Percentiles rank a stretch among this genome's conserved stretches.
Evolutionary conservation across 108 stramenopile species (phyloP).

Genomic region (Bacterosira constricta): DNA sequence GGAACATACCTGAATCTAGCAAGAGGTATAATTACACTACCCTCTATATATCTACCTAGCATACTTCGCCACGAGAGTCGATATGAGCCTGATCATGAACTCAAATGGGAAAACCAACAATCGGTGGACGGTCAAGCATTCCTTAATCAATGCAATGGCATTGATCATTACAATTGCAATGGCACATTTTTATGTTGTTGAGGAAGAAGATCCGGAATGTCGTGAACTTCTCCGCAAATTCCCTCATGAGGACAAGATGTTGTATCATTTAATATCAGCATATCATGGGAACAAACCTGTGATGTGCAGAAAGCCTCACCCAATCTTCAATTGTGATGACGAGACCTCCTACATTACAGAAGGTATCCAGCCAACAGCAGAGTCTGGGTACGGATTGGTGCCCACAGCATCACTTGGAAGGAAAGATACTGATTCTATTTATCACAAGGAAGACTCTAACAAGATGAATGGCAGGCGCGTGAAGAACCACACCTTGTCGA

Average conservation of each 20-base stretch:
- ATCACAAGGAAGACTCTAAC: slow-evolving; percentile 8
- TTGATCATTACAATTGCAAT: background rate
- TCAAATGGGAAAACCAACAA: background rate
- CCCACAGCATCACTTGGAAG: background rate
- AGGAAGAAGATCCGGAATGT: background rate
- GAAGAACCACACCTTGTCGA: background rate
- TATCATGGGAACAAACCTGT: slow-evolving; percentile 1
- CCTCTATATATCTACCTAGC: background rate
- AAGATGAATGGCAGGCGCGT: background rate
- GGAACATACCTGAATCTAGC: background rate
- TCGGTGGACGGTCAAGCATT: slow-evolving; percentile 3
- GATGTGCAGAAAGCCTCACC: background rate
- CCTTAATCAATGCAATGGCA: background rate
- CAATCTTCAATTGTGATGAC: background rate
- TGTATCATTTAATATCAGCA: background rate
- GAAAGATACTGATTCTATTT: background rate
- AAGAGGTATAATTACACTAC: background rate
- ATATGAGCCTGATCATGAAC: background rate
- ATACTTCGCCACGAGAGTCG: background rate
- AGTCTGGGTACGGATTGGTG: background rate
- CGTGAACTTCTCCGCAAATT: background rate
- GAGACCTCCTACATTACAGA: background rate
- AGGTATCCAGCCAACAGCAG: background rate
- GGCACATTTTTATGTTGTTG: slow-evolving; percentile 2
- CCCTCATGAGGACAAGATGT: background rate